A percentile compares a stretch with the other conserved stretches of the same genome.
phyloP scores from a whole-genome alignment of 78 protist genomes.

The Pigoraptor vietnamica region DNA sequence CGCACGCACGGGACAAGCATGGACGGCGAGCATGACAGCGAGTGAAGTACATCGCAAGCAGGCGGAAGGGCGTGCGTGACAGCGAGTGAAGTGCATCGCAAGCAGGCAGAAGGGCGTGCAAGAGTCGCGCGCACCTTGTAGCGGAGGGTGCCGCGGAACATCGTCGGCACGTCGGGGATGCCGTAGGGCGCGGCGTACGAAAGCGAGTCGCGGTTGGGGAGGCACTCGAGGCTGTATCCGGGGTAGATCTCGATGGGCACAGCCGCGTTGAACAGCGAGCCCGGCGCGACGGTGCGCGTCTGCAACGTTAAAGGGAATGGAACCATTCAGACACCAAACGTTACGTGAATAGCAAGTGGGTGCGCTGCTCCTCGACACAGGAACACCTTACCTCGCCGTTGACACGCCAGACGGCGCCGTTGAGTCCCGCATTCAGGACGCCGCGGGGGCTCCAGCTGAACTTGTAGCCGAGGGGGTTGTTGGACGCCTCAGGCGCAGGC shows the following conservation, averaged over 20 bases:
- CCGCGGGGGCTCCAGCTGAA: slow-evolving; percentile 65
- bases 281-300: background rate
- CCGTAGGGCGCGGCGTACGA: slow-evolving; percentile 37
- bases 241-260: slow-evolving; percentile 6
- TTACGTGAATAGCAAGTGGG: background rate
- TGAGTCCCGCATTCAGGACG: slow-evolving; percentile 36
- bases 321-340: background rate
- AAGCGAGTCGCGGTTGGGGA: slow-evolving; percentile 59
- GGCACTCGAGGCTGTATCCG: slow-evolving; percentile 41
- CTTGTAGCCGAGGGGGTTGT: slow-evolving; percentile 74
- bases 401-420: slow-evolving; percentile 12
- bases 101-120: background rate
- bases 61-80: background rate
- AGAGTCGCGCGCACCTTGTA: slow-evolving; percentile 41
- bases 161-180: slow-evolving; percentile 20
- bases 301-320: background rate
- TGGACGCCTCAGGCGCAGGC: slow-evolving; percentile 46
- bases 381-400: background rate
- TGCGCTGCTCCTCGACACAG: background rate
- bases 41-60: too few species aligned
- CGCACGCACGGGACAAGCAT: background rate
- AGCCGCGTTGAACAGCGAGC: slow-evolving; percentile 1
- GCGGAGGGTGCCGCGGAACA: slow-evolving; percentile 66
- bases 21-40: background rate
- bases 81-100: too few species aligned